Evolutionary conservation across 768 basidiomycete species (phyloP), one percentile per base, ranked within the genome.

Genomic region (Lepiota brunneoincarnata): DNA sequence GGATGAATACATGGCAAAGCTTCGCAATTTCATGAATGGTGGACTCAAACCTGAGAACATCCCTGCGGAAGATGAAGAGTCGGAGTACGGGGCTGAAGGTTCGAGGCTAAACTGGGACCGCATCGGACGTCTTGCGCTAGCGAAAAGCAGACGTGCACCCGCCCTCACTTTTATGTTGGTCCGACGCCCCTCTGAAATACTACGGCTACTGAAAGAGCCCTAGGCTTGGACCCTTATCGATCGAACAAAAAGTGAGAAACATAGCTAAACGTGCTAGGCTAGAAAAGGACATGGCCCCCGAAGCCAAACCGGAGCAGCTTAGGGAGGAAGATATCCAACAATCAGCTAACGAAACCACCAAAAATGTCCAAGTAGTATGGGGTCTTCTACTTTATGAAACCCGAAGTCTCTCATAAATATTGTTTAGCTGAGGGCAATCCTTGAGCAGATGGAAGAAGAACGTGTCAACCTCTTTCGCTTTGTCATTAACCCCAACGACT

Each of bases 211-310:
- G 63, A 63, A 35, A 14, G 24, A 15, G 53, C 14, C n/a, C 24
- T 56, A 98, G 96, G 93, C 78, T 94, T 21, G 97, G 97, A 1
- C 96, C 97, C 17, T 75, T 99, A 11, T 85, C 86, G 0, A 76
- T 92, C 28, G 91, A 95, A 66, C 87, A 86, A 65, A 97, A 92
- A 71, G 87, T 89, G 63, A 79, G 93, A 3, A 71, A 68, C 3
- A 61, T 74, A 0, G 70, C 63, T 1, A 87, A 86, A 58, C 82
- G 91, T 3, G 75, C 83, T 7, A 86, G 78, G 59, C 74, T 87
- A 11, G 86, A 92, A 64, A 88, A 87, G 65, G 81, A 83, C 55
- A 83, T 84, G 59, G 86, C 77, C 44, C 83, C 84, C 52, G 82
- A 80, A 62, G 74, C 78, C 23, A 80, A 80, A 58, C 93, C 93